Evolutionary conservation across 148 eudicot species (phyloP).

Genomic region (Pharnaceum exiguum): DNA sequence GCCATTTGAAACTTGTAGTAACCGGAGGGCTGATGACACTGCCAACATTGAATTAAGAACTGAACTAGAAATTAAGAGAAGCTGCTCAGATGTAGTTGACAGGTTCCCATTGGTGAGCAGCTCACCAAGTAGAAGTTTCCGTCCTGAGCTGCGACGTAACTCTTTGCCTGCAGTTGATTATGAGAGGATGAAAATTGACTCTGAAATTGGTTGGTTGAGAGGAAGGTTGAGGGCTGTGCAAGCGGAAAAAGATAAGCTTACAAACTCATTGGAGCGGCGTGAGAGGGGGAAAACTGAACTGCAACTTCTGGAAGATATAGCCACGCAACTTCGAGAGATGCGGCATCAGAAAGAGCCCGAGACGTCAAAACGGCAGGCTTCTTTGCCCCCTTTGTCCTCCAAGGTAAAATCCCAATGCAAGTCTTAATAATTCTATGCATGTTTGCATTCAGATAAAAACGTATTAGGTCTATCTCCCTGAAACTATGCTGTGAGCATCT

Average conservation of each 20-base stretch:
- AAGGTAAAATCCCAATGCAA: constrained; percentile 37
- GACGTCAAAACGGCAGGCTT: constrained; percentile 51
- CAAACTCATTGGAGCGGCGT: constrained; percentile 39
- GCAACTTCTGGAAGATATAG: constrained; percentile 73
- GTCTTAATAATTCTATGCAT: constrained; percentile 1
- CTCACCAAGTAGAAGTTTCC: constrained; percentile 19
- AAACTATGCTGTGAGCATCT: too few species aligned
- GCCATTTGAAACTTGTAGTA: constrained; percentile 22
- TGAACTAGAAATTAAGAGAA: constrained; percentile 28
- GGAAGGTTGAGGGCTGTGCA: constrained; percentile 68
- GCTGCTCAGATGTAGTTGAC: constrained; percentile 31
- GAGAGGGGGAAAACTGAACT: constrained; percentile 66
- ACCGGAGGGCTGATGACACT: constrained; percentile 8
- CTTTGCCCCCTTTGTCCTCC: constrained; percentile 60
- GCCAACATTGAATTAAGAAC: constrained; percentile 12
- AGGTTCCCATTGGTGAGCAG: constrained; percentile 42
- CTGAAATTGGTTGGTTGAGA: constrained; percentile 64
- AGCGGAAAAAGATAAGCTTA: constrained; percentile 68
- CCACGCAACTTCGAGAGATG: constrained; percentile 60
- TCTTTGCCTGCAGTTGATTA: constrained; percentile 56
- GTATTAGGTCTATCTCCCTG: too few species aligned
- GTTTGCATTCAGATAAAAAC: neutral
- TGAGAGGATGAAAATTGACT: constrained; percentile 65
- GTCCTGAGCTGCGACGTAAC: constrained; percentile 35
- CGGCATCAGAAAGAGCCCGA: constrained; percentile 55